Base-by-base conservation (phyloP, 2,329 filamentous ascomycete genomes). In the Fusarium ramigenum region DNA sequence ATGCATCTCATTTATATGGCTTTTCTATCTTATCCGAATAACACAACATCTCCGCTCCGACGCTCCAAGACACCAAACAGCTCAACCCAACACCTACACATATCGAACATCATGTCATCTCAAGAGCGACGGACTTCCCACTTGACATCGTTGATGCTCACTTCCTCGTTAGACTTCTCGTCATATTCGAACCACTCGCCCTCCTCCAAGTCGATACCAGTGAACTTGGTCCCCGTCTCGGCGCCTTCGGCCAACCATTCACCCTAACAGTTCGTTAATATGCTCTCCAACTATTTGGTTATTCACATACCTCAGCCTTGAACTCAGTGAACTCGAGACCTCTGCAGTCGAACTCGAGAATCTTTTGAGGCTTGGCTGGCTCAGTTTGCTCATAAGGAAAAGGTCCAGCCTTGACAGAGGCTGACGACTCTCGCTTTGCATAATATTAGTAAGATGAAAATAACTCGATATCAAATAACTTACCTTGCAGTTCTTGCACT, bases 131-230 rank as follows among this genome's bases (percentile, higher is more conserved):
- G 88, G 75, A 99, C 93, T 75, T 95, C 92, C 94, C 95, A 99
- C 70, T 90, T 93, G 62, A 97, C 82, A 36, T 96, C 93, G 80
- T 94, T 96, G 81, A 98, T 95, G 82, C 93, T 96, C 52, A 98
- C 95, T 82, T 98, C 95, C 56, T 97, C 94, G 2, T 92, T 88
- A 1, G 93, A 89, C 85, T 98, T 98, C 84, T 98, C 95, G 76
- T 98, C 95, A 78, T 98, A 99, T 77, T 98, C 96, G 82, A 93
- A 99, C 96, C 96, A 99, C 78, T 99, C 96, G 32, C 93, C 96
- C 34, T 99, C 96, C 0, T 86, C 86, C 62, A 99, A 84, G 75
- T 98, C 95, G 60, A 98, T 93, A 9, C 84, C 90, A 0, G 90
- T 87, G 79, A 99, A 99, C 78, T 94, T 93, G 44, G 93, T 96